A percentile compares a stretch with the other conserved stretches of the same genome.
These are phyloP conservation scores for Xerocomus subilludens DNA, from an alignment of 1,284 basidiomycete genomes.

Conservation along the genomic window DNA sequence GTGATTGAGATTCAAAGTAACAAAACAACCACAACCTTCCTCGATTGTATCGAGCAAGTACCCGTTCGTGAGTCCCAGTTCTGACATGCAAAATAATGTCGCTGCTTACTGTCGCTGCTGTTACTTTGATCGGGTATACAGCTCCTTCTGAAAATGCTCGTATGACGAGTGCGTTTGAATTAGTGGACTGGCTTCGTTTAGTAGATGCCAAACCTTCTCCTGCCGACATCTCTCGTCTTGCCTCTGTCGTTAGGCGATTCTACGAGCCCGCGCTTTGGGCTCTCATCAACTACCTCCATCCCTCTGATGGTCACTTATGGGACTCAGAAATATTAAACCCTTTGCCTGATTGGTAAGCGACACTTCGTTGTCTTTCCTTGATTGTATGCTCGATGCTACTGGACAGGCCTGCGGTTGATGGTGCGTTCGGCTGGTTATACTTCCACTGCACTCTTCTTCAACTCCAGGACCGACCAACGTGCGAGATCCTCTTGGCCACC, in stretches of 20 bases:
- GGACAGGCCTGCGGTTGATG: constrained; percentile 30
- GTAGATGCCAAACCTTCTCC: constrained; percentile 53
- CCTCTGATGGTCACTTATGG: constrained; percentile 60
- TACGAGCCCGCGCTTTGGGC: constrained; percentile 58
- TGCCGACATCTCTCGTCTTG: constrained; percentile 58
- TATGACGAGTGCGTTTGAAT: constrained; percentile 60
- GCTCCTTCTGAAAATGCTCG: constrained; percentile 53
- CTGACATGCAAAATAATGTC: background rate
- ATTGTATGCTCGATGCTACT: background rate
- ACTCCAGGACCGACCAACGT: constrained; percentile 41
- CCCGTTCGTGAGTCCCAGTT: constrained; percentile 56
- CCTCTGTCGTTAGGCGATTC: constrained; percentile 56
- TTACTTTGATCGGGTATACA: constrained; percentile 35
- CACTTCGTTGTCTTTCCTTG: background rate
- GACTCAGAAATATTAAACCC: constrained; percentile 39
- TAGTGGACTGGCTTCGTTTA: constrained; percentile 71
- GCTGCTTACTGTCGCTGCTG: background rate
- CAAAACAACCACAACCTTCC: constrained; percentile 54
- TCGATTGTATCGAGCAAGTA: constrained; percentile 58
- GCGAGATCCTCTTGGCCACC: constrained; percentile 48
- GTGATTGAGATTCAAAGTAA: constrained; percentile 23
- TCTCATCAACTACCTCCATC: constrained; percentile 60
- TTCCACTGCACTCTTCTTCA: constrained; percentile 53
- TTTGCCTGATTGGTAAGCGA: constrained; percentile 51
- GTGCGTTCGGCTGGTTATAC: constrained; percentile 61